These are phyloP conservation scores for Anethum foeniculum DNA, from an alignment of 140 eudicot species.

Conservation along the genomic window DNA sequence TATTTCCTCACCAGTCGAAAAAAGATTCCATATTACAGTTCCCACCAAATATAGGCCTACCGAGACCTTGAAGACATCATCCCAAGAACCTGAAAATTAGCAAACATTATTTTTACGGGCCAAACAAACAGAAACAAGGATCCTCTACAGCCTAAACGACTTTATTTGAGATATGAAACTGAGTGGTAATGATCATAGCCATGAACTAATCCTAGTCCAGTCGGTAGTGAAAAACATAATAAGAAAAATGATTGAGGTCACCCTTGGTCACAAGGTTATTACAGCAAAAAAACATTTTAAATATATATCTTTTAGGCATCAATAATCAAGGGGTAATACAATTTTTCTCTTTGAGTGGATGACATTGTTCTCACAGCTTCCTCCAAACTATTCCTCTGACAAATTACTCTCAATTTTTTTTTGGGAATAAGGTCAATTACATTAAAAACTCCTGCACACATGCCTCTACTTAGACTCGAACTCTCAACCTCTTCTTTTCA, in stretches of 20 bases:
- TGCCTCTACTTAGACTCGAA: background rate
- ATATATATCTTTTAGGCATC: background rate
- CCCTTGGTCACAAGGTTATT: background rate
- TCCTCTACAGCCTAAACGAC: background rate
- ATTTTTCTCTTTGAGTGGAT: background rate
- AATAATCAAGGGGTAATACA: background rate
- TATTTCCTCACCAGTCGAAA: constrained; percentile 82
- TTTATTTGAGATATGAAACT: background rate
- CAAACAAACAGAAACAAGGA: background rate
- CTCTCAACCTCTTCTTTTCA: background rate
- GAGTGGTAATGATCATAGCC: background rate
- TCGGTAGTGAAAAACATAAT: background rate
- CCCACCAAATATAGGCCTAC: constrained; percentile 77
- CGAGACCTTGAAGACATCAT: constrained; percentile 74
- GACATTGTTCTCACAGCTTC: background rate
- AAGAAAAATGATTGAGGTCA: background rate
- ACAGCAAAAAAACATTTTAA: too few relatives aligned
- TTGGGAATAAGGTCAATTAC: background rate
- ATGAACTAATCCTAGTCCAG: background rate
- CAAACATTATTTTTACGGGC: background rate
- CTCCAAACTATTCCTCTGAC: background rate
- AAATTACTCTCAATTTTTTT: background rate
- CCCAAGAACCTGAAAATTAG: constrained; percentile 75
- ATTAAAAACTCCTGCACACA: background rate
- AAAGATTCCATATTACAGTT: constrained; percentile 81